Percentiles rank a stretch among this genome's conserved stretches.
Evolutionary conservation across 805 yeast genomes (phyloP).

Genomic region (Wickerhamomyces chambardii): DNA sequence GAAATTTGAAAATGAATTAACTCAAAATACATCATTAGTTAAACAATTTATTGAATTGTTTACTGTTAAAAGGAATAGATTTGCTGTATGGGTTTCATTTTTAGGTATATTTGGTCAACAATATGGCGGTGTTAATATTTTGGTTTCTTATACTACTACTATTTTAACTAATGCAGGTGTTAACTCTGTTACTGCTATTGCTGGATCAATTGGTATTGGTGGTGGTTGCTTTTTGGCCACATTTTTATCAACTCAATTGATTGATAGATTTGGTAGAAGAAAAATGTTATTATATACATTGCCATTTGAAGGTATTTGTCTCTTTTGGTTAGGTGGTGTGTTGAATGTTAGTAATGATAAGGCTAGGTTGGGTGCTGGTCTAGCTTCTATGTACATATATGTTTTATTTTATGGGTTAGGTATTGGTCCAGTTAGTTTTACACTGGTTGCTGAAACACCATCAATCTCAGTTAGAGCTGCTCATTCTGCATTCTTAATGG

Average conservation of each 20-base stretch:
- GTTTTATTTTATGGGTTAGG: constrained; percentile 38
- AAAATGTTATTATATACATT: constrained; percentile 44
- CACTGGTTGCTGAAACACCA: constrained; percentile 43
- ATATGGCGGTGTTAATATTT: constrained; percentile 44
- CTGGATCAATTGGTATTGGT: constrained; percentile 40
- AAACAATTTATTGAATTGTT: constrained; percentile 32
- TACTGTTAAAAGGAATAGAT: constrained; percentile 37
- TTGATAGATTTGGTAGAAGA: constrained; percentile 42
- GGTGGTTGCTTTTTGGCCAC: constrained; percentile 39
- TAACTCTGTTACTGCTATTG: constrained; percentile 31
- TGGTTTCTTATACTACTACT: constrained; percentile 42
- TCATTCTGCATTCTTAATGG: constrained; percentile 42
- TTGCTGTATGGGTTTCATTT: constrained; percentile 40
- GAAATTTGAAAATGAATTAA: constrained; percentile 34
- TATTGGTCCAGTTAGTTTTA: constrained; percentile 48
- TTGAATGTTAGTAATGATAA: constrained; percentile 27
- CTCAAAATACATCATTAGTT: constrained; percentile 19
- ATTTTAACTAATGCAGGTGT: constrained; percentile 36
- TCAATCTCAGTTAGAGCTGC: constrained; percentile 42
- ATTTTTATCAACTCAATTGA: constrained; percentile 37
- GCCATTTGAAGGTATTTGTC: constrained; percentile 48
- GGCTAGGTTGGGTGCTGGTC: constrained; percentile 33
- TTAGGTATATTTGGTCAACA: constrained; percentile 45
- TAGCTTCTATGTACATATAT: constrained; percentile 36
- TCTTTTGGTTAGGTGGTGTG: constrained; percentile 42